Evolutionary conservation across 2,329 filamentous ascomycete species (phyloP).

Genomic region (Beauveria rudraprayagi): DNA sequence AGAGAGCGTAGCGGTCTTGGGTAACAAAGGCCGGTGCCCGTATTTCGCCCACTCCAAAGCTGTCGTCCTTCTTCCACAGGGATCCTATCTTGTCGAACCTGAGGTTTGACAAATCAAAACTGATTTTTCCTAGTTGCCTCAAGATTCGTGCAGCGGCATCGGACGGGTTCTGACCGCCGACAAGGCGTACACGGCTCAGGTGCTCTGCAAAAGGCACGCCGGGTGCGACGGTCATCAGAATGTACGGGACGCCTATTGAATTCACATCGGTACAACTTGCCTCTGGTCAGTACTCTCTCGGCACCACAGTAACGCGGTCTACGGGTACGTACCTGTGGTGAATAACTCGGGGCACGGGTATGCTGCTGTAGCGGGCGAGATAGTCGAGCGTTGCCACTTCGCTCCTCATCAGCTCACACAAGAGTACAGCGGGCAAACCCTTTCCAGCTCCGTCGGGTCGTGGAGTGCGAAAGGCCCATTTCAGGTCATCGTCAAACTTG

Average conservation of each 20-base stretch:
- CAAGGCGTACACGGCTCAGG: neutral
- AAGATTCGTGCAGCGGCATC: neutral
- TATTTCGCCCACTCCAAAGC: neutral
- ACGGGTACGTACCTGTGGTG: neutral
- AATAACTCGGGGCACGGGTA: neutral
- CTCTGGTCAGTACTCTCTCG: neutral
- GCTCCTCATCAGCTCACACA: neutral
- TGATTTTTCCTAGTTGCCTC: neutral
- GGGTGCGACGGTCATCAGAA: neutral
- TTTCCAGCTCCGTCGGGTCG: neutral
- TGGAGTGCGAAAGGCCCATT: neutral
- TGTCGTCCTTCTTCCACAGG: neutral
- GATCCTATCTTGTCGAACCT: neutral
- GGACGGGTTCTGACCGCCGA: neutral
- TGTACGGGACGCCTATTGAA: neutral
- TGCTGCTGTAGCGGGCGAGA: neutral
- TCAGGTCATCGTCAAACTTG: neutral
- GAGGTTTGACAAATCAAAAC: neutral
- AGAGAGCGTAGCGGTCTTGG: neutral
- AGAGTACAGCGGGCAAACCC: neutral
- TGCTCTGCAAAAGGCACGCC: neutral
- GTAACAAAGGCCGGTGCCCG: neutral
- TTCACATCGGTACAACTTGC: neutral
- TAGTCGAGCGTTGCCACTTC: neutral
- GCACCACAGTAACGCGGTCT: neutral